A percentile compares a stretch with the other conserved stretches of the same genome.
Conservation (phyloP, 2,329 filamentous ascomycete genomes). For the Aschersonia sp. region DNA sequence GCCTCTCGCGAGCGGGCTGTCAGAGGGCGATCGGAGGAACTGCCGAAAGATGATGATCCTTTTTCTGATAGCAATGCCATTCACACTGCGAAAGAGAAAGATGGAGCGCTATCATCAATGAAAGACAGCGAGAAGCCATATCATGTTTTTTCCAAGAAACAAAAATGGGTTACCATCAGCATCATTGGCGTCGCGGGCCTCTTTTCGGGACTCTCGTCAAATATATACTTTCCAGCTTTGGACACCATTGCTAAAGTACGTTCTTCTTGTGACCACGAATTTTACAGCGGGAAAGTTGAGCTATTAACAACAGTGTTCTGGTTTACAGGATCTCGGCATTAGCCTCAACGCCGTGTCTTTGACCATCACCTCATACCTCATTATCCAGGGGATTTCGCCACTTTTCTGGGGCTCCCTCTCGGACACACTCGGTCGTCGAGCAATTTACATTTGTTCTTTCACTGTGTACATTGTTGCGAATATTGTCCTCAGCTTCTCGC, state of each 20-base stretch:
- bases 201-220: slow-evolving; percentile 36
- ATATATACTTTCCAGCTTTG: slow-evolving; percentile 34
- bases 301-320: no score
- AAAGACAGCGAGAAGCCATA: background rate
- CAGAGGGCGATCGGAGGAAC: background rate
- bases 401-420: slow-evolving; percentile 33
- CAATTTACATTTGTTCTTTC: slow-evolving; percentile 29
- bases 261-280: background rate
- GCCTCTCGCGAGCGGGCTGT: background rate
- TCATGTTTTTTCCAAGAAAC: slow-evolving; percentile 1
- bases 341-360: slow-evolving; percentile 18
- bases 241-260: slow-evolving; percentile 19
- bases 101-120: background rate
- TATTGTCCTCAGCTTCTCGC: slow-evolving; percentile 27
- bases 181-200: slow-evolving; percentile 34
- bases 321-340: slow-evolving; percentile 13
- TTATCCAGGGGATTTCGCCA: slow-evolving; percentile 34
- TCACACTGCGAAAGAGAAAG: background rate
- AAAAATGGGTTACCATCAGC: slow-evolving; percentile 30
- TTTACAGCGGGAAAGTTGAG: no score
- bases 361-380: slow-evolving; percentile 31
- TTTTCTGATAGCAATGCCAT: background rate
- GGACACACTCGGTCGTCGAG: slow-evolving; percentile 29
- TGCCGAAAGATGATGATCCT: background rate
- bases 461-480: slow-evolving; percentile 31